Base-by-base conservation (phyloP, 2,329 filamentous ascomycete genomes). In the Fusarium sp. region DNA sequence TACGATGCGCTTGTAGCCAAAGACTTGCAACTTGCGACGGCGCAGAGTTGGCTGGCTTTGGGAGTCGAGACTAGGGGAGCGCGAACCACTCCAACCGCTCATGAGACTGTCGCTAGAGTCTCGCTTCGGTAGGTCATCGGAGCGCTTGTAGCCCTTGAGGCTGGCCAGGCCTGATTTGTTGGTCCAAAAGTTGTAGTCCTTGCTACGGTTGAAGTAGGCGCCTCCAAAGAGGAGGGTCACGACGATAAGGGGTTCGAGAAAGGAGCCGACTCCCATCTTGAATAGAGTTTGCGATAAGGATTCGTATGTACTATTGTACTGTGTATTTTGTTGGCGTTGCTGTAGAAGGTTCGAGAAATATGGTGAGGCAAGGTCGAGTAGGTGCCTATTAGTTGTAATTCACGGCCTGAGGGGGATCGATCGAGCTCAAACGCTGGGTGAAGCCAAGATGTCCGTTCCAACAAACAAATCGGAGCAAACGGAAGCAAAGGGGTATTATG, bases 131-230 rank as follows among this genome's bases (percentile, higher is more conserved):
- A 75, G 52, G 39, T 79, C 78, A 57, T 80, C 78, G 50, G 67
- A 74, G 38, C 72, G 76, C 59, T 80, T 80, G 57, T 68, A 64
- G 17, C 53, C 66, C 22, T 67, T 61, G 40, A 61, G 62, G 43
- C 54, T 61, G 33, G 59, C 63, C 55, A 74, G 74, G 11, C 66
- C 62, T 8, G 68, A 46, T 26, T 65, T 72, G 15, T 74, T 69
- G 42, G 59, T 58, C 45, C 65, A 69, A 50, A 79, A 74, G 67
- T 68, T 72, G 69, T 79, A 80, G 63, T 80, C 78, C 46, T 76
- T 81, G 61, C 79, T 81, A 61, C 81, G 79, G 72, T 83, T 83
- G 73, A 83, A 78, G 73, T 76, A 83, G 34, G 81, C 78, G n/a
- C 81, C 81, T 58, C 81, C 81, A 43, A 82, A 82, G 28, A 83